Base-by-base conservation (phyloP, 208 protist genomes). In the Leishmania gerbilli region DNA sequence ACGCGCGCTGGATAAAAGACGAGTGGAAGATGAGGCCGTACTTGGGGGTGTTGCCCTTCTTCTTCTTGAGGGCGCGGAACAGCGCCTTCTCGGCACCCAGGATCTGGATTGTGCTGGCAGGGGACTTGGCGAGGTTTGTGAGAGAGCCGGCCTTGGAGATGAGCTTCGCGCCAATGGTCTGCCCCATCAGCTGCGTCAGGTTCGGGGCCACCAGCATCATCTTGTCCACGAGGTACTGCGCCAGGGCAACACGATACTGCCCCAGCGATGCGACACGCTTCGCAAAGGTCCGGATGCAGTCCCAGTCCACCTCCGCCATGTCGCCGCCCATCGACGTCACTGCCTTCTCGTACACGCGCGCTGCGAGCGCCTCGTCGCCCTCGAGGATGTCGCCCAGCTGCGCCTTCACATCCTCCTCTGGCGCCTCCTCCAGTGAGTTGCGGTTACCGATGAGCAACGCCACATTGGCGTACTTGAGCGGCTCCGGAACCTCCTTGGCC, bases 31-130 rank as follows among this genome's bases (percentile, higher is more conserved):
- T 99, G 60, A 99, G 97, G 79, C 99, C 99, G 87, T 99, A 99
- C 92, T 99, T 99, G 83, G 99, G 99, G 11, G 99, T 99, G 93
- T 99, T 99, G 74, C 98, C 98, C 87, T 97, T 96, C 56, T 96
- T 94, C 90, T 99, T 99, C 91, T 99, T 99, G 24, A 99, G 93
- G 1, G 99, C 99, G 53, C 98, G 95, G 97, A 99, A 99, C 40
- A 99, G 96, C 9, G 99, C 99, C 95, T 99, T 99, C 91, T 99
- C 99, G 55, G 99, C 99, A 80, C 99, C 99, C 15, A 99, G 93
- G 88, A 99, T 99, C 90, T 99, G 99, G 53, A 99, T 99, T 24
- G 99, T 99, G 53, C 99, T 99, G 24, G 99, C 99, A 17, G 99
- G 99, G 83, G 99, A 95, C 95, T 99, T 99, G 84, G 99, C 99